Conservation (phyloP, 73 alveolate genomes). For the Paramecium bursaria region DNA sequence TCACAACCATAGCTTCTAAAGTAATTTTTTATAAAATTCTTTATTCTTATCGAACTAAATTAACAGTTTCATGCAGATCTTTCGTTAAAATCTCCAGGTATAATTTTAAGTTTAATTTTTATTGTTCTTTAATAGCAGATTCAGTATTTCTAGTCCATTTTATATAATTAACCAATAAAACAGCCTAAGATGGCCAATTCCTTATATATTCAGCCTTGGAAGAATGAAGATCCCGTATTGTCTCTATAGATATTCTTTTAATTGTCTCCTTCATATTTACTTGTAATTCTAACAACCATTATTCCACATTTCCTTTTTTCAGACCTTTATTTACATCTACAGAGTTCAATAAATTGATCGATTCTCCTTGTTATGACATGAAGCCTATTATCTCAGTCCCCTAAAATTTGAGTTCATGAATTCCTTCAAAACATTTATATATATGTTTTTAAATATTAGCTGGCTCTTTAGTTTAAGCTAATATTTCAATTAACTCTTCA, state of each 20-base stretch:
- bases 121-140: conserved; percentile 46
- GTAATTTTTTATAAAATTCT: conserved; percentile 73
- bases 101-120: conserved; percentile 5
- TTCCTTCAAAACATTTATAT: conserved; percentile 97
- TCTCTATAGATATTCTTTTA: conserved; percentile 79
- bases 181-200: conserved; percentile 11
- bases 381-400: conserved; percentile 87
- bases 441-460: conserved; percentile 88
- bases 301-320: conserved; percentile 95
- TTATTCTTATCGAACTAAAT: conserved; percentile 75
- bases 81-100: background rate
- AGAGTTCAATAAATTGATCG: conserved; percentile 73
- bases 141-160: conserved; percentile 61
- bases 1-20: conserved; percentile 80
- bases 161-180: conserved; percentile 41
- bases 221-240: conserved; percentile 8
- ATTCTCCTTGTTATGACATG: conserved; percentile 88
- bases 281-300: conserved; percentile 94
- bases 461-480: conserved; percentile 96
- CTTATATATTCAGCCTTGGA: background rate
- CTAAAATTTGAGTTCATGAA: conserved; percentile 81
- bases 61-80: conserved; percentile 76
- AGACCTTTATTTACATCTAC: conserved; percentile 90
- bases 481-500: conserved; percentile 94
- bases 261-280: conserved; percentile 89